Percentiles rank a stretch among this genome's conserved stretches.
Conservation (phyloP, 768 basidiomycete species). For the Pisolithus tinctorius region DNA sequence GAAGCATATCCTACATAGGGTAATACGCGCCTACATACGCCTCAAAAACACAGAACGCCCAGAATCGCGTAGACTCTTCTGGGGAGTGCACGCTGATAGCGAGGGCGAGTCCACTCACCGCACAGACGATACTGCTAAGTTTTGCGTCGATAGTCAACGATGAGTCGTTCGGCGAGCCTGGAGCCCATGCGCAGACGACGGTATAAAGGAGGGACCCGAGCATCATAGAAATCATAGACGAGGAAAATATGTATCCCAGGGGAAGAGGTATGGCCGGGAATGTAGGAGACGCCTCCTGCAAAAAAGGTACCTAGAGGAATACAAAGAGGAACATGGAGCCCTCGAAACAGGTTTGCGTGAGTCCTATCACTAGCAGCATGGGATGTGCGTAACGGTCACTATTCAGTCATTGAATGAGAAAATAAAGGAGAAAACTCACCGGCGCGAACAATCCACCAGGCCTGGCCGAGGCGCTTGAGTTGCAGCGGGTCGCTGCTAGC, state of each 20-base stretch:
- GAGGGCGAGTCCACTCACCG: constrained; percentile 50
- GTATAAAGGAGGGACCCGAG: constrained; percentile 69
- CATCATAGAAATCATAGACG: constrained; percentile 81
- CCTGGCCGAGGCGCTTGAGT: constrained; percentile 44
- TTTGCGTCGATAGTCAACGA: constrained; percentile 58
- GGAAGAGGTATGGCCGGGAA: constrained; percentile 41
- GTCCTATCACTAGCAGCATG: constrained; percentile 54
- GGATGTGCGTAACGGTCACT: constrained; percentile 38
- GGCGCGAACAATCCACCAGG: constrained; percentile 48
- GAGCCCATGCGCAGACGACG: constrained; percentile 33
- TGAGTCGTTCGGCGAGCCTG: constrained; percentile 25
- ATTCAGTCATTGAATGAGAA: background rate
- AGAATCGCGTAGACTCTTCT: constrained; percentile 51
- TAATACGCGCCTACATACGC: constrained; percentile 78
- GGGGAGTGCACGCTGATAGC: constrained; percentile 39
- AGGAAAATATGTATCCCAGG: constrained; percentile 73
- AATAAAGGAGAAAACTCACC: constrained; percentile 28
- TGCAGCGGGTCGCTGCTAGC: constrained; percentile 39
- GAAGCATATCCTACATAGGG: constrained; percentile 69
- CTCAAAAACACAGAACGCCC: constrained; percentile 70
- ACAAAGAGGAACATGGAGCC: constrained; percentile 85
- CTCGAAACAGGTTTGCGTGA: constrained; percentile 77
- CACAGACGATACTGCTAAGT: constrained; percentile 58
- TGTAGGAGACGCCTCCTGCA: constrained; percentile 52
- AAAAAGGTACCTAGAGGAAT: constrained; percentile 73